These are phyloP conservation scores for Leptographium galeiforme DNA, from an alignment of 2,329 filamentous ascomycete genomes.

Conservation along the genomic window DNA sequence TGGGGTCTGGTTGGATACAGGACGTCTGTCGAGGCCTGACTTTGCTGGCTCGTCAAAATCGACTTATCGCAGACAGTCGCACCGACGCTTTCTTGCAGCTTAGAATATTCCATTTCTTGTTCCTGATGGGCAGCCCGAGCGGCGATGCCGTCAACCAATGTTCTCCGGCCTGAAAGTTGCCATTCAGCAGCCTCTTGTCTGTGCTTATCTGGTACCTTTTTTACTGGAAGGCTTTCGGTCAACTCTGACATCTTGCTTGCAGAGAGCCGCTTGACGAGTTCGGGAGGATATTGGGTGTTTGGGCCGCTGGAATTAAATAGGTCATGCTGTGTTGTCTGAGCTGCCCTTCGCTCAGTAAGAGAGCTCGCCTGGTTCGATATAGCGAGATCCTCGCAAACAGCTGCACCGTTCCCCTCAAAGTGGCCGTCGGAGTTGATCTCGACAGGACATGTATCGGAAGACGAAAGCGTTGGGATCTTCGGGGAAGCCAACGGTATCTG, in stretches of 20 bases:
- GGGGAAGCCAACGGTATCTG: too few relatives aligned
- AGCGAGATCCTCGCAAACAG: not conserved
- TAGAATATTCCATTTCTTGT: not conserved
- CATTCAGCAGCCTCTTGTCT: constrained; percentile 6
- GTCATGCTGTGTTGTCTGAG: not conserved
- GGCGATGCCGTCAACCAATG: not conserved
- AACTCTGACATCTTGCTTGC: constrained; percentile 46
- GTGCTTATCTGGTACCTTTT: constrained; percentile 20
- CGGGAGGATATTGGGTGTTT: not conserved
- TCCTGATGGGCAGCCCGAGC: not conserved
- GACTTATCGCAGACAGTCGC: not conserved
- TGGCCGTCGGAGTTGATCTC: too few relatives aligned
- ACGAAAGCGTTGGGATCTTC: too few relatives aligned
- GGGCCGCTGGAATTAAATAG: not conserved
- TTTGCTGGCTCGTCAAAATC: not conserved
- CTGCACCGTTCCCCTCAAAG: too few relatives aligned
- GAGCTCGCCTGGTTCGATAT: not conserved
- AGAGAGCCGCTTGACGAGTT: constrained; percentile 39
- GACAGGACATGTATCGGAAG: too few relatives aligned
- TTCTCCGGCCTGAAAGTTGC: not conserved
- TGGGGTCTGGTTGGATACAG: not conserved
- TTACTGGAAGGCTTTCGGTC: constrained; percentile 44
- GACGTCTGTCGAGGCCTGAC: not conserved
- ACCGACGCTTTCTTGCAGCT: not conserved
- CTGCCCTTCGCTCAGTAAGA: not conserved